A percentile compares a stretch with the other conserved stretches of the same genome.
Conservation (phyloP, 1,139 yeast genomes). For the Candida sojae region DNA sequence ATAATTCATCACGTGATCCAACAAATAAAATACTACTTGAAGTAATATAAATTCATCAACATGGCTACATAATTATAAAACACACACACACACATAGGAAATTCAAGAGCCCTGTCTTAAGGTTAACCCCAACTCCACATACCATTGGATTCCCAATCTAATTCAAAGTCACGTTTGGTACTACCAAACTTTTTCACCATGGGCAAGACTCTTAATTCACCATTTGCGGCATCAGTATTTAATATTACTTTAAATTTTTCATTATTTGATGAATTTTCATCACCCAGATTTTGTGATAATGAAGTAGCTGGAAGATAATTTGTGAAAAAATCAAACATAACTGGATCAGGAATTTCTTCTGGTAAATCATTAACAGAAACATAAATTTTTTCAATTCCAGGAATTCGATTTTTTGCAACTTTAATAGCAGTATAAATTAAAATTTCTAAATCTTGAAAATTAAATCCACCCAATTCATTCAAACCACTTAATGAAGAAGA, state of each 20-base stretch:
- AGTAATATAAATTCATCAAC: no score
- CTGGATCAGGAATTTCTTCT: slow-evolving; percentile 33
- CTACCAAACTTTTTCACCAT: slow-evolving; percentile 38
- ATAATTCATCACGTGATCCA: background rate
- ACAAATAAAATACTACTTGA: no score
- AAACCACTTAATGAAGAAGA: slow-evolving; percentile 41
- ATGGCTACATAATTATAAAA: background rate
- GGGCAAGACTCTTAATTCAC: slow-evolving; percentile 28
- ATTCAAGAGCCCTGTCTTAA: background rate
- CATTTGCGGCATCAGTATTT: slow-evolving; percentile 22
- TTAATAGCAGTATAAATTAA: slow-evolving; percentile 34
- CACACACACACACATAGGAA: no score
- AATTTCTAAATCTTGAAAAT: slow-evolving; percentile 44
- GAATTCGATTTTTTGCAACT: slow-evolving; percentile 26
- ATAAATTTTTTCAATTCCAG: slow-evolving; percentile 18
- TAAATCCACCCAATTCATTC: slow-evolving; percentile 43
- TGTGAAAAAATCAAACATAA: slow-evolving; percentile 40
- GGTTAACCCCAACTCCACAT: slow-evolving; percentile 31
- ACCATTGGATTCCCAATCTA: slow-evolving; percentile 41
- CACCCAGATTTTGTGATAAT: slow-evolving; percentile 17
- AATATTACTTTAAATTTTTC: slow-evolving; percentile 22
- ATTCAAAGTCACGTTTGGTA: slow-evolving; percentile 27
- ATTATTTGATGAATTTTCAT: slow-evolving; percentile 5
- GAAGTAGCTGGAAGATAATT: slow-evolving; percentile 29
- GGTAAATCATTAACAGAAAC: slow-evolving; percentile 39